phyloP scores from a whole-genome alignment of 257 asterid genomes.

The Salvia hispanica region DNA sequence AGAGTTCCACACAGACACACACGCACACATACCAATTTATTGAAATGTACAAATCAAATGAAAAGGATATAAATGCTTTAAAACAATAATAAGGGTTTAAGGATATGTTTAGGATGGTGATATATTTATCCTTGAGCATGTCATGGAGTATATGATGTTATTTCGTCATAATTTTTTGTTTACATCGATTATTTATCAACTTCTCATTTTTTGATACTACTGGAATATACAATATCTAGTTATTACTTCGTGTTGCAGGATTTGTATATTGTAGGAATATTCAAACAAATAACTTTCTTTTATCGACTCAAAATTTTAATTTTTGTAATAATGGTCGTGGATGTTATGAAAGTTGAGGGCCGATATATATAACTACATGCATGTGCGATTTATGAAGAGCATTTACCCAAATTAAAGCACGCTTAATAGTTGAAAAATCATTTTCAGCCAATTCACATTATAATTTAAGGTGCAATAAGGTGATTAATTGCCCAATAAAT shows the following conservation, averaged over 20 bases:
- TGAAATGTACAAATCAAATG: not conserved
- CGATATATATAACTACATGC: constrained; percentile 8
- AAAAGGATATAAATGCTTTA: not conserved
- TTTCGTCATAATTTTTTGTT: not conserved
- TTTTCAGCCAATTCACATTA: constrained; percentile 19
- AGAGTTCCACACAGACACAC: too few relatives aligned
- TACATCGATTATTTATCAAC: not conserved
- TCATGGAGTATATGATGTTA: too few relatives aligned
- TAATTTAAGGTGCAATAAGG: not conserved
- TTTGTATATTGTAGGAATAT: too few relatives aligned
- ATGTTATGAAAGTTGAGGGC: constrained; percentile 9
- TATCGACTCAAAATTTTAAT: not conserved
- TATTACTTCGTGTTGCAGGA: too few relatives aligned
- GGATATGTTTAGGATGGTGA: too few relatives aligned
- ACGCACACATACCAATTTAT: too few relatives aligned
- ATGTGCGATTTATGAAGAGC: constrained; percentile 26
- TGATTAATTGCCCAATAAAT: constrained; percentile 4
- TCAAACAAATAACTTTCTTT: not conserved
- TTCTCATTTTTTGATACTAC: not conserved
- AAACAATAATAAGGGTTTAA: too few relatives aligned
- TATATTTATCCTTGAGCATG: too few relatives aligned
- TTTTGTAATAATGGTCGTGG: too few relatives aligned
- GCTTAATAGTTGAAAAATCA: constrained; percentile 7
- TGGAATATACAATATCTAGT: too few relatives aligned
- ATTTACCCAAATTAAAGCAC: constrained; percentile 11